A percentile compares a stretch with the other conserved stretches of the same genome.
phyloP scores from a whole-genome alignment of 495 filamentous ascomycete species.

The Trichoderma gamsii region DNA sequence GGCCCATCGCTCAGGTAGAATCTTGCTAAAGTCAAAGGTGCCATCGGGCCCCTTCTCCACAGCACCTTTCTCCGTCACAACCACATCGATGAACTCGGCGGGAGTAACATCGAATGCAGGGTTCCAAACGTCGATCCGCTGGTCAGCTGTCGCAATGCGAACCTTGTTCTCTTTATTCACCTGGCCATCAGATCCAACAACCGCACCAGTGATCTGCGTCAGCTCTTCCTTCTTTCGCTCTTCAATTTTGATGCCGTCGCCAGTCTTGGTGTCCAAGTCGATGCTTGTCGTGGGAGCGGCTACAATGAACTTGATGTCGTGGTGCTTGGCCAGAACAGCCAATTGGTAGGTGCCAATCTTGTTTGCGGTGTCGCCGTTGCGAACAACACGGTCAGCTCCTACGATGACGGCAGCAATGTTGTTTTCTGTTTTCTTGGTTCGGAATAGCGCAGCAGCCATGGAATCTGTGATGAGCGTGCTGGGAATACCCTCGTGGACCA shows the following conservation, averaged over 20 bases:
- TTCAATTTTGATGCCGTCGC: constrained; percentile 78
- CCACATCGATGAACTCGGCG: constrained; percentile 76
- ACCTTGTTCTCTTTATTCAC: constrained; percentile 51
- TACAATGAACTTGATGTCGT: constrained; percentile 89
- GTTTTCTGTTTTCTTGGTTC: constrained; percentile 45
- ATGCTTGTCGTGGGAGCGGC: constrained; percentile 93
- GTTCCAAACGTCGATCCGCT: constrained; percentile 84
- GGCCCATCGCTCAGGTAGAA: constrained; percentile 48
- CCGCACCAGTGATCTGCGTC: constrained; percentile 68
- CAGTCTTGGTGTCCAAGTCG: constrained; percentile 71
- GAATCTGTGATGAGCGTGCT: constrained; percentile 91
- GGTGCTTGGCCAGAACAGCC: constrained; percentile 76
- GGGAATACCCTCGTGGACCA: constrained; percentile 89
- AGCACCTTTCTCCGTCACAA: constrained; percentile 88
- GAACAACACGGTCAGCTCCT: constrained; percentile 89
- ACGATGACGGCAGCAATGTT: constrained; percentile 83
- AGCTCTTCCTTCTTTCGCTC: constrained; percentile 73
- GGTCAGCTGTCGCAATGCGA: constrained; percentile 73
- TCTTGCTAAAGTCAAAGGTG: constrained; percentile 59
- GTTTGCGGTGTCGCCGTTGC: constrained; percentile 96
- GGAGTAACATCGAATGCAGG: constrained; percentile 96
- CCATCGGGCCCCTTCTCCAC: constrained; percentile 70
- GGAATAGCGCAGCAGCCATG: constrained; percentile 83
- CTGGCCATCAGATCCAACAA: constrained; percentile 43
- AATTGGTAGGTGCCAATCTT: constrained; percentile 96